Evolutionary conservation across 2,329 filamentous ascomycete species (phyloP).

Genomic region (Dactylellina haptotyla): DNA sequence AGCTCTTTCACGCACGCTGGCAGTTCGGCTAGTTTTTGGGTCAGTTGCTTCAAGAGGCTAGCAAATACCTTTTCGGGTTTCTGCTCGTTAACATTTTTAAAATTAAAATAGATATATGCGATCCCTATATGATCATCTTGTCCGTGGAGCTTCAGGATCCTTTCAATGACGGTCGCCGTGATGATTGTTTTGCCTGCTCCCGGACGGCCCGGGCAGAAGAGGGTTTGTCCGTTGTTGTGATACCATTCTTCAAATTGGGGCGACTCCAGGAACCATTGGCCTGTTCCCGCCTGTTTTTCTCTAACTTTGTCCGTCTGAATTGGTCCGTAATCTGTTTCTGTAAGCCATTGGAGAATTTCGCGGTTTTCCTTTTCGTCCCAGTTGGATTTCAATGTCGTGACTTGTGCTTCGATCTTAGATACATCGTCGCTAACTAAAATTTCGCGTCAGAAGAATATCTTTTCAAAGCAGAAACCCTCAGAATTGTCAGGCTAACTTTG

Average conservation of each 20-base stretch:
- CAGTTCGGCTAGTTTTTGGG: neutral
- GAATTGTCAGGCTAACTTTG: too few relatives aligned
- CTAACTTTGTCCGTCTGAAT: slow-evolving; percentile 53
- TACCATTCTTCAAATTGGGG: slow-evolving; percentile 61
- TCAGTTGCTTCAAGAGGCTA: slow-evolving; percentile 1
- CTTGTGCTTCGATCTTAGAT: neutral
- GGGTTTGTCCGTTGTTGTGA: neutral
- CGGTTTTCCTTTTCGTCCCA: slow-evolving; percentile 2
- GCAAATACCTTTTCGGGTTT: neutral
- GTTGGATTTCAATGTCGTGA: neutral
- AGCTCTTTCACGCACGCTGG: neutral
- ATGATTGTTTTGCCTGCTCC: slow-evolving; percentile 66
- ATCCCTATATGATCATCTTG: neutral
- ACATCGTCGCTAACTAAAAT: neutral
- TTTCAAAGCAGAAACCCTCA: neutral
- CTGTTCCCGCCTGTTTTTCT: slow-evolving; percentile 62
- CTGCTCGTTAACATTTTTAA: neutral
- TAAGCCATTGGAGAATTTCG: slow-evolving; percentile 14
- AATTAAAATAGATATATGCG: slow-evolving; percentile 7
- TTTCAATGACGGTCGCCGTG: slow-evolving; percentile 62
- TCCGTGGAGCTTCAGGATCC: slow-evolving; percentile 58
- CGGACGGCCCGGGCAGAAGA: slow-evolving; percentile 59
- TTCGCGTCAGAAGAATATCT: neutral
- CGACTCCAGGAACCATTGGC: slow-evolving; percentile 64
- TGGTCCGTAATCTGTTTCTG: neutral